A percentile compares a stretch with the other conserved stretches of the same genome.
Conservation (phyloP, 345 rosid species). For the Populus simonii region DNA sequence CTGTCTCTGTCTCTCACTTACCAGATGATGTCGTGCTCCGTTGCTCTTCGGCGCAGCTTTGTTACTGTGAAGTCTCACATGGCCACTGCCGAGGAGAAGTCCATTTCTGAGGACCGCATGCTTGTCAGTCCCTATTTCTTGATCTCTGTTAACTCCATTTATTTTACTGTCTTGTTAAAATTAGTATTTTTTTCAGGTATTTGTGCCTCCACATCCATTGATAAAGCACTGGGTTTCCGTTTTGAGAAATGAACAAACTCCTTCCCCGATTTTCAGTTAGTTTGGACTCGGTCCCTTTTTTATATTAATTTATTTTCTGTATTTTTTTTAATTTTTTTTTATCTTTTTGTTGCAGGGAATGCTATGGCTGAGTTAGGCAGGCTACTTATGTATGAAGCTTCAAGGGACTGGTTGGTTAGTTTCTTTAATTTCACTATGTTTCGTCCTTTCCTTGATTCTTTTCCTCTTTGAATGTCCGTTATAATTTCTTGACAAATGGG, state of each 20-base stretch:
- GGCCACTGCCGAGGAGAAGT: slow-evolving; percentile 56
- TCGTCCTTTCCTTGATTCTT: too few species aligned
- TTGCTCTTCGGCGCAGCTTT: slow-evolving; percentile 38
- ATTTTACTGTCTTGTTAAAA: neutral
- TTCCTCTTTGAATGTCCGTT: neutral
- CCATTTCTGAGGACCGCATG: slow-evolving; percentile 65
- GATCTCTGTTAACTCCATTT: neutral
- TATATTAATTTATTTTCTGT: neutral
- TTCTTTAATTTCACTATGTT: neutral
- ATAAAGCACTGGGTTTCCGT: slow-evolving; percentile 95
- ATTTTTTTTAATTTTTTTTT: neutral
- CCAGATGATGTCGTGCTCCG: slow-evolving; percentile 52
- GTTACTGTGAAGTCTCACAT: slow-evolving; percentile 43
- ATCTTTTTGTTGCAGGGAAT: slow-evolving; percentile 40
- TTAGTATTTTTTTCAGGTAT: slow-evolving; percentile 42
- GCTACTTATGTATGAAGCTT: slow-evolving; percentile 81
- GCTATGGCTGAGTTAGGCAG: slow-evolving; percentile 94
- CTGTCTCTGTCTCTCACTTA: neutral
- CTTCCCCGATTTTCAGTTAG: slow-evolving; percentile 74
- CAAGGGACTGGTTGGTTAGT: slow-evolving; percentile 91
- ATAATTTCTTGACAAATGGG: neutral
- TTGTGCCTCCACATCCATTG: slow-evolving; percentile 90
- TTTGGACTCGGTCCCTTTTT: slow-evolving; percentile 15
- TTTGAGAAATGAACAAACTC: slow-evolving; percentile 79
- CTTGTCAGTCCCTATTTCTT: slow-evolving; percentile 44